These are phyloP conservation scores for Afroboletus lepidellus DNA, from an alignment of 1,284 basidiomycete species.

Conservation along the genomic window DNA sequence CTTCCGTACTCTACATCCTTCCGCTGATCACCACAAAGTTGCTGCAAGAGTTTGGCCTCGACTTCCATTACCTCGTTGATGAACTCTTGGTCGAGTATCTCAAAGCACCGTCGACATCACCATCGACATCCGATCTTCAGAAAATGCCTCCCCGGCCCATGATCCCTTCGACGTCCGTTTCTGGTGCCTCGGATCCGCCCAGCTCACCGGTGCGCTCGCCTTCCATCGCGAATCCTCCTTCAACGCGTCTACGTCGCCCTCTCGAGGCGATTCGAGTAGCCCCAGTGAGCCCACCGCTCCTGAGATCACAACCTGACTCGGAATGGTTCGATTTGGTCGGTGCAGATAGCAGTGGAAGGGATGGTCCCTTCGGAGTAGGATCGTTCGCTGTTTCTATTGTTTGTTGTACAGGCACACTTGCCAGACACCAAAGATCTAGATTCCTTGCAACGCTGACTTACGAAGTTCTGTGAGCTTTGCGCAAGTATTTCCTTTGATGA, in stretches of 20 bases:
- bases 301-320: too few relatives aligned
- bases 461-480: too few relatives aligned
- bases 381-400: too few relatives aligned
- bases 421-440: too few relatives aligned
- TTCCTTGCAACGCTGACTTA: too few relatives aligned
- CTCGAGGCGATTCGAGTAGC: constrained; percentile 17
- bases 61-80: constrained; percentile 85
- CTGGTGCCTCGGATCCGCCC: constrained; percentile 28
- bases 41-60: constrained; percentile 87
- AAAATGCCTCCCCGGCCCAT: constrained; percentile 22
- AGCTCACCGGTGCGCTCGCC: constrained; percentile 26
- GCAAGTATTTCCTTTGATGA: too few relatives aligned
- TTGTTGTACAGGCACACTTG: too few relatives aligned
- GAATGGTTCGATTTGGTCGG: too few relatives aligned
- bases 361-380: too few relatives aligned
- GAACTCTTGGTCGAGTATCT: constrained; percentile 61
- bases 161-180: constrained; percentile 25
- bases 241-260: constrained; percentile 21
- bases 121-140: constrained; percentile 30
- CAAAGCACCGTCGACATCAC: constrained; percentile 25
- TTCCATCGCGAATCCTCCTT: constrained; percentile 20
- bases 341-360: too few relatives aligned
- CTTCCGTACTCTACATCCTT: not conserved
- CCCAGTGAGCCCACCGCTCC: constrained; percentile 30
- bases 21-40: constrained; percentile 48